These are phyloP conservation scores for Epicoccum nigrum DNA, from an alignment of 2,329 filamentous ascomycete species.

Conservation along the genomic window DNA sequence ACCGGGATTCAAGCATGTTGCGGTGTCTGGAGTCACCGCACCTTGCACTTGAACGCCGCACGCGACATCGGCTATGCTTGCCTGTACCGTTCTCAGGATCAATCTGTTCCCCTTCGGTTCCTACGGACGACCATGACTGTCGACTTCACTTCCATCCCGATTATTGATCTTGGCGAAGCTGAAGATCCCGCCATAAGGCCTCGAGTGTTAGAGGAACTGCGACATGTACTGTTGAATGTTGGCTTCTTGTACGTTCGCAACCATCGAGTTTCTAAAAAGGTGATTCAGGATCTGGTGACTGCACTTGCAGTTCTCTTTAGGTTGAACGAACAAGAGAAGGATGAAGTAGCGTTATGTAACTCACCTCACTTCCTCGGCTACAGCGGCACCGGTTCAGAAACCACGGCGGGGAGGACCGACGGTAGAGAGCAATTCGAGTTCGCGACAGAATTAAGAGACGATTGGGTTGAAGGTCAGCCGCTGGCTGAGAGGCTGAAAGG, in stretches of 20 bases:
- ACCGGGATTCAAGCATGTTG: neutral
- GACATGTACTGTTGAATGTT: neutral
- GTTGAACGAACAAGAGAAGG: slow-evolving; percentile 10
- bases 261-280: neutral
- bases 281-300: neutral
- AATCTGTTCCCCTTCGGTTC: too few species aligned
- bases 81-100: neutral
- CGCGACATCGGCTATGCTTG: neutral
- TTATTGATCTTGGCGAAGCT: neutral
- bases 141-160: neutral
- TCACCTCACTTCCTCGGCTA: slow-evolving; percentile 67
- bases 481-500: neutral
- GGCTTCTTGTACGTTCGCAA: neutral
- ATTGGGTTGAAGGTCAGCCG: neutral
- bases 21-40: neutral
- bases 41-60: neutral
- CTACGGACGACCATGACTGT: neutral
- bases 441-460: slow-evolving; percentile 49
- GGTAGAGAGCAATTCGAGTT: slow-evolving; percentile 65
- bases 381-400: slow-evolving; percentile 61
- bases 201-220: neutral
- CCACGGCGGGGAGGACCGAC: slow-evolving; percentile 60
- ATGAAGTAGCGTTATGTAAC: slow-evolving; percentile 46
- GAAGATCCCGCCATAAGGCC: neutral
- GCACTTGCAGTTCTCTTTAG: slow-evolving; percentile 43